These are phyloP conservation scores for Kregervanrija fluxuum DNA, from an alignment of 805 yeast genomes.

Conservation along the genomic window DNA sequence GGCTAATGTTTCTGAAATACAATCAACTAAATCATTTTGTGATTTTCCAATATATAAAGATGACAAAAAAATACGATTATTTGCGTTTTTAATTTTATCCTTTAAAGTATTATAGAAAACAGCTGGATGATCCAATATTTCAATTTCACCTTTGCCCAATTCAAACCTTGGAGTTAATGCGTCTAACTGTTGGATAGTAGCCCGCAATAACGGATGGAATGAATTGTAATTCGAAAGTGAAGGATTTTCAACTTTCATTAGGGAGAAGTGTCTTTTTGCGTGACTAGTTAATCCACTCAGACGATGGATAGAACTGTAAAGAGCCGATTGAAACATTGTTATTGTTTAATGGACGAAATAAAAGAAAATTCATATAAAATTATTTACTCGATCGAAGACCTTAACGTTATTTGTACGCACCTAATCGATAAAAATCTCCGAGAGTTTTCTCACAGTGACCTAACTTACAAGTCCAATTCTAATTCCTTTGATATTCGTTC, in stretches of 20 bases:
- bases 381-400: too few relatives aligned
- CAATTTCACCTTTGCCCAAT: conserved; percentile 47
- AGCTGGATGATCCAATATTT: conserved; percentile 56
- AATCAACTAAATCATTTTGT: conserved; percentile 66
- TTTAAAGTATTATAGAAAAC: conserved; percentile 67
- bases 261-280: conserved; percentile 16
- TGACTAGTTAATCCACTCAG: conserved; percentile 12
- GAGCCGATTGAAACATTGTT: conserved; percentile 1
- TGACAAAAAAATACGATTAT: conserved; percentile 67
- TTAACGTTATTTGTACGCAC: too few relatives aligned
- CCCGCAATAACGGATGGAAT: conserved; percentile 23
- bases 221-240: conserved; percentile 17
- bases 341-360: neutral
- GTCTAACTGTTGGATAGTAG: conserved; percentile 43
- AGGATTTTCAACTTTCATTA: conserved; percentile 21
- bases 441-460: too few relatives aligned
- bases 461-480: too few relatives aligned
- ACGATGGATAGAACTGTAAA: conserved; percentile 5
- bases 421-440: too few relatives aligned
- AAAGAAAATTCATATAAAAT: too few relatives aligned
- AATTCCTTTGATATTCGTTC: too few relatives aligned
- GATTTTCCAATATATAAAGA: conserved; percentile 81
- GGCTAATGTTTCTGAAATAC: conserved; percentile 52
- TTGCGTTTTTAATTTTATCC: conserved; percentile 52
- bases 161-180: conserved; percentile 62